Evolutionary conservation across 1,139 yeast species (phyloP), one percentile per base, ranked within the genome.

Genomic region (Torulaspora pretoriensis): DNA sequence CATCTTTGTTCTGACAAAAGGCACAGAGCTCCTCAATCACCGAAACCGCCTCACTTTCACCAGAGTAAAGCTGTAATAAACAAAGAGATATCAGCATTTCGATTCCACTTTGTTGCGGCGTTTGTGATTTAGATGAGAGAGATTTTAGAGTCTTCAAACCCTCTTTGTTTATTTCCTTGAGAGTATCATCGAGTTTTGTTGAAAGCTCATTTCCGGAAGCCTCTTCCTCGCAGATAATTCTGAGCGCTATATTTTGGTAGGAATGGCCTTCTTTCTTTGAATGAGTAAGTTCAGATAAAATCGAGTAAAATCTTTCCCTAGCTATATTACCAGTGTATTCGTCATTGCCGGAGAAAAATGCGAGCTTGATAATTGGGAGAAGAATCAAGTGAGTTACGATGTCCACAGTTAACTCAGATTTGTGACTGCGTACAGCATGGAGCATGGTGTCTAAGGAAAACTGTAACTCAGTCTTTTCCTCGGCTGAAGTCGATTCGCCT

Each of bases 71-170:
- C 61, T 89, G 96, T 23, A 92, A 64, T 37, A 89, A 66, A 2
- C 84, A 84, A 75, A 87, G 78, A 0, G 96, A 83, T 48, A 86
- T 79, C 40, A 92, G 69, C 36, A 87, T 69, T 61, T 88, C 95
- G 39, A 69, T 55, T 17, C 70, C 80, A 27, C 63, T 63, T 46
- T 43, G 27, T 16, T 70, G 73, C 1, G 65, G 64, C 43, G 68
- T 74, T 3, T 61, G 62, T 31, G 73, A 60, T 47, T 65, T 63
- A 34, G 64, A 54, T 46, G 72, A 70, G 34, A 83, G 74, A 30
- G 72, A 68, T 13, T 68, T 68, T 35, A 88, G 68, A 1, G 77
- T 68, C 14, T 68, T 68, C 32, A 78, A 62, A 2, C 87, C 76
- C 48, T 78, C 78, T 2, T 67, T 57, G 52, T 75, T 78, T 24